phyloP scores from a whole-genome alignment of 306 rosid species.

The Prunus padus region DNA sequence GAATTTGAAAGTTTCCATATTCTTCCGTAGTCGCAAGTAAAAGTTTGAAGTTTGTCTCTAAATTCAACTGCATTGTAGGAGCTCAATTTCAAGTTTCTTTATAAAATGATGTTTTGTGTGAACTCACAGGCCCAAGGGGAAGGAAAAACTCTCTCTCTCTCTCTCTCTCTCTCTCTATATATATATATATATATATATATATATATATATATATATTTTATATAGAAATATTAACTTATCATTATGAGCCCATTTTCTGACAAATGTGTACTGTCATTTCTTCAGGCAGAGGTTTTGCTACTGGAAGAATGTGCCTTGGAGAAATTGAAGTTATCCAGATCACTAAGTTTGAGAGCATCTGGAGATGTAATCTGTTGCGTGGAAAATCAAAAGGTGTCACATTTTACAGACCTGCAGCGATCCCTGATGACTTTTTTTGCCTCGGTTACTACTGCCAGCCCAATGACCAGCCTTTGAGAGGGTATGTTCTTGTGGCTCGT shows the following conservation, averaged over 20 bases:
- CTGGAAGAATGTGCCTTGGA: conserved; percentile 75
- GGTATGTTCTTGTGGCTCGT: conserved; percentile 68
- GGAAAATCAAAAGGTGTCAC: conserved; percentile 53
- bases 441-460: conserved; percentile 84
- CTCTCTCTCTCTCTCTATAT: no score
- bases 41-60: neutral
- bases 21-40: neutral
- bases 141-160: neutral
- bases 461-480: conserved; percentile 59
- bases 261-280: conserved; percentile 12
- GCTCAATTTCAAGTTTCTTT: neutral
- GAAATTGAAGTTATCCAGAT: conserved; percentile 56
- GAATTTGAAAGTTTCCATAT: neutral
- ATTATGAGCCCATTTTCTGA: conserved; percentile 26
- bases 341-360: conserved; percentile 56
- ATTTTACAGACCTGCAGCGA: conserved; percentile 68
- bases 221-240: neutral
- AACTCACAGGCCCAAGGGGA: neutral
- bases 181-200: no score
- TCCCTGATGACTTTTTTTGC: conserved; percentile 74
- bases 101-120: neutral
- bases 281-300: conserved; percentile 71
- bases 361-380: conserved; percentile 47
- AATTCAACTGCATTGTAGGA: neutral
- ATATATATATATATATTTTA: no score